Conservation (phyloP, 2,329 filamentous ascomycete genomes). For the Trichoderma sp. region DNA sequence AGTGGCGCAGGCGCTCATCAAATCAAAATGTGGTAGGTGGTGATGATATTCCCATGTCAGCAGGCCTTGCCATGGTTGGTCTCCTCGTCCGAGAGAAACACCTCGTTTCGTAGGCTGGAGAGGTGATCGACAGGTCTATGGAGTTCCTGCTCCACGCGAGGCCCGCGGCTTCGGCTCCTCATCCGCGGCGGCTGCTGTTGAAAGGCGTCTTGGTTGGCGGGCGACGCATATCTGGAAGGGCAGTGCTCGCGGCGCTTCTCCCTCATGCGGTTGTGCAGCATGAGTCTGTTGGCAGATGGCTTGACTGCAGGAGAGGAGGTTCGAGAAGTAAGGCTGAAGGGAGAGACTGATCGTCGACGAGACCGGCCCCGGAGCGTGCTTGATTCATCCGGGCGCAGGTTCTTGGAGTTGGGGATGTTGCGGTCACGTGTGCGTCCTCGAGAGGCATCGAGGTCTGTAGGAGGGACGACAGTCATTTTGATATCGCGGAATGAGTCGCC, state of each 20-base stretch:
- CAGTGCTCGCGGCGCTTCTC: slow-evolving; percentile 48
- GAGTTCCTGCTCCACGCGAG: slow-evolving; percentile 35
- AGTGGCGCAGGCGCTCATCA: background rate
- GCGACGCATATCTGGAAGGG: slow-evolving; percentile 42
- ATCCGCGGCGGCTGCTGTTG: slow-evolving; percentile 42
- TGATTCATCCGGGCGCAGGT: slow-evolving; percentile 42
- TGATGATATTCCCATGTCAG: background rate
- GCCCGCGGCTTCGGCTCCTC: slow-evolving; percentile 41
- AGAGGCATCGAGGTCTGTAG: slow-evolving; percentile 33
- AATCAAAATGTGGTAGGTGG: background rate
- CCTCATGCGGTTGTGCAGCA: slow-evolving; percentile 44
- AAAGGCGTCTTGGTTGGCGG: slow-evolving; percentile 35
- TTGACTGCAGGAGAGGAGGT: slow-evolving; percentile 38
- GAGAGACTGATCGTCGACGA: slow-evolving; percentile 43
- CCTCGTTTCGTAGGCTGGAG: slow-evolving; percentile 40
- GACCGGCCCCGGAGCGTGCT: slow-evolving; percentile 47
- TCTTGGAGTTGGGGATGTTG: slow-evolving; percentile 38
- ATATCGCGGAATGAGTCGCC: slow-evolving; percentile 30
- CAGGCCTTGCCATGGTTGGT: background rate
- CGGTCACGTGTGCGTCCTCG: slow-evolving; percentile 45
- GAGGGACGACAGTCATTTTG: slow-evolving; percentile 26
- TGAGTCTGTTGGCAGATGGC: slow-evolving; percentile 44
- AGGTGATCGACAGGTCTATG: slow-evolving; percentile 32
- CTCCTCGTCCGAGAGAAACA: slow-evolving; percentile 30
- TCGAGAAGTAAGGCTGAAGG: slow-evolving; percentile 36